Evolutionary conservation across 2,329 filamentous ascomycete genomes (phyloP), one percentile per base, ranked within the genome.

Genomic region (Neonectria punicea): DNA sequence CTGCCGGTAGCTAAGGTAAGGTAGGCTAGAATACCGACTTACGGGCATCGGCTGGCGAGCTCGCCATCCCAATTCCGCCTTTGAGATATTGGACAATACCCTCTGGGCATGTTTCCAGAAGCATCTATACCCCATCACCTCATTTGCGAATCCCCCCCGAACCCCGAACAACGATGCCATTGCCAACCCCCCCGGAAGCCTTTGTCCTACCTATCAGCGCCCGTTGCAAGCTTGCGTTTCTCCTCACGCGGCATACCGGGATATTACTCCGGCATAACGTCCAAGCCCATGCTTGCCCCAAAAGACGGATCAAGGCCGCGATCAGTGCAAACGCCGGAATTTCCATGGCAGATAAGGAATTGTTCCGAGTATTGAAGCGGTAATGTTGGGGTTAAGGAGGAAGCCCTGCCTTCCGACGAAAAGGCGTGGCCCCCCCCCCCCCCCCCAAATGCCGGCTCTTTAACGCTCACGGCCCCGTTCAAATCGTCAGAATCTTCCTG

Each of bases 141-240:
- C 30, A 51, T 34, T 32, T 7, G 22, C 49, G 18, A 34, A 20
- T 14, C 22, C 28, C 11, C 8, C 47, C 49, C 28, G 49, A 51
- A 51, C 30, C n/a, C 49, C 49, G 49, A 51, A 18, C 18, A 13
- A 13, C n/a, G 25, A 50, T 34, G 47, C 20, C 47, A 18, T 32
- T 50, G 39, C 39, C 39, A 43, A 34, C n/a, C 49, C 49, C 49
- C 36, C 49, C 49, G 49, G 49, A 51, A 51, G 28, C 28, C 28
- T 51, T 51, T 10, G 34, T 51, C 30, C 49, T 51, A 34, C 49
- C 49, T 34, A 51, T 51, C 49, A 51, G 49, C 49, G 49, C 5
- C 11, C 11, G 4, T 34, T 11, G 49, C n/a, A n/a, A 8, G 49
- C 18, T 34, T 13, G n/a, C 28, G 10, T 9, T 9, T 34, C 16